Evolutionary conservation across 192 early-diverging fungal species (phyloP).

Genomic region (Rhizophagus clarus): DNA sequence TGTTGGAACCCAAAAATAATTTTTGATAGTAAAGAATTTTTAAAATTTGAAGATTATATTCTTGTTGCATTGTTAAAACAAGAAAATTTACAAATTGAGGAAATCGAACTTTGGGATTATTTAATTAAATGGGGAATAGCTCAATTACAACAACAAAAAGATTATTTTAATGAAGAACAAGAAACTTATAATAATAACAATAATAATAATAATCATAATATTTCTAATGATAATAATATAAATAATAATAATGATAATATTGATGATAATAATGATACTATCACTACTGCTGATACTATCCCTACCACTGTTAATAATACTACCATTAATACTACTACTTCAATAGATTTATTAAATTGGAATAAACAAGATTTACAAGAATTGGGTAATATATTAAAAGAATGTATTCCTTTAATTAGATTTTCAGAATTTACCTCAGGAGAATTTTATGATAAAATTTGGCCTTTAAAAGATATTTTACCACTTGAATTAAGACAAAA

Average conservation of each 20-base stretch:
- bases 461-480: constrained; percentile 11
- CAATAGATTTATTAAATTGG: background rate
- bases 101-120: constrained; percentile 23
- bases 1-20: background rate
- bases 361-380: background rate
- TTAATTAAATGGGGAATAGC: constrained; percentile 3
- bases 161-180: too few relatives aligned
- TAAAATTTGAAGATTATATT: background rate
- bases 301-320: background rate
- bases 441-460: constrained; percentile 17
- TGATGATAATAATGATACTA: background rate
- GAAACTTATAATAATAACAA: background rate
- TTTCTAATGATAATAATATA: background rate
- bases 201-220: too few relatives aligned
- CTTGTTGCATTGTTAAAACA: background rate
- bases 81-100: constrained; percentile 22
- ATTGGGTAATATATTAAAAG: constrained; percentile 8
- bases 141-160: background rate
- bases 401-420: constrained; percentile 22
- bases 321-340: background rate
- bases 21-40: constrained; percentile 4
- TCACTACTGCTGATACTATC: background rate
- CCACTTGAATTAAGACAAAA: background rate
- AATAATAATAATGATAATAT: background rate
- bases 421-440: constrained; percentile 14